These are phyloP conservation scores for Yarrowia hollandica DNA, from an alignment of 805 yeast species.

Conservation along the genomic window DNA sequence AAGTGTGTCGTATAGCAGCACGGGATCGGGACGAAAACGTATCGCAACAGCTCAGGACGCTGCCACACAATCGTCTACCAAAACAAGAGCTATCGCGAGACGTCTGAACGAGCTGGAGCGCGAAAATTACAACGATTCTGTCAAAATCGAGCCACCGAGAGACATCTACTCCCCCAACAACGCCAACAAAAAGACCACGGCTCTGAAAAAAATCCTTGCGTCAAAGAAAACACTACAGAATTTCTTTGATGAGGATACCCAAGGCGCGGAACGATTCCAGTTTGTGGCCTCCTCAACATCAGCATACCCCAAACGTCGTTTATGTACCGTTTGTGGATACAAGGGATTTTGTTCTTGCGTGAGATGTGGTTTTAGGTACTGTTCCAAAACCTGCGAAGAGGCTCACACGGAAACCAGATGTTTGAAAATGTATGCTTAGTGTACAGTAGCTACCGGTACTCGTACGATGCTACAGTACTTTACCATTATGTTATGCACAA, in stretches of 20 bases:
- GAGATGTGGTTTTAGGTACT: constrained; percentile 43
- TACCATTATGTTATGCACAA: too few relatives aligned
- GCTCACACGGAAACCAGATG: constrained; percentile 45
- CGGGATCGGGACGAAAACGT: constrained; percentile 17
- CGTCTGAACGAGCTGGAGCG: constrained; percentile 41
- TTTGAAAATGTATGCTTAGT: constrained; percentile 38
- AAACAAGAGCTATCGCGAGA: constrained; percentile 34
- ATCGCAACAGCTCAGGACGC: constrained; percentile 17
- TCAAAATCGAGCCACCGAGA: constrained; percentile 41
- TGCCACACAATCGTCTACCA: constrained; percentile 28
- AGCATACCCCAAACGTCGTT: constrained; percentile 41
- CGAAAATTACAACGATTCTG: constrained; percentile 43
- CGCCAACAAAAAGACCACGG: constrained; percentile 8
- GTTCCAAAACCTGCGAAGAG: constrained; percentile 42
- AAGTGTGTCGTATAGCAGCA: constrained; percentile 13
- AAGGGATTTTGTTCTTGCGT: constrained; percentile 42
- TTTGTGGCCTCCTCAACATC: constrained; percentile 42
- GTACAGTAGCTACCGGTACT: neutral
- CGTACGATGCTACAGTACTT: too few relatives aligned
- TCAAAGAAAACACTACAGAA: constrained; percentile 44
- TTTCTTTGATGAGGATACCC: constrained; percentile 46
- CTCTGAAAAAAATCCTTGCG: constrained; percentile 41
- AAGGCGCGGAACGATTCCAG: constrained; percentile 38
- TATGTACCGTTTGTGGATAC: constrained; percentile 47
- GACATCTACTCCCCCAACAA: constrained; percentile 27